These are phyloP conservation scores for Chrysanthemum seticuspe DNA, from an alignment of 129 eudicot genomes.

Conservation along the genomic window DNA sequence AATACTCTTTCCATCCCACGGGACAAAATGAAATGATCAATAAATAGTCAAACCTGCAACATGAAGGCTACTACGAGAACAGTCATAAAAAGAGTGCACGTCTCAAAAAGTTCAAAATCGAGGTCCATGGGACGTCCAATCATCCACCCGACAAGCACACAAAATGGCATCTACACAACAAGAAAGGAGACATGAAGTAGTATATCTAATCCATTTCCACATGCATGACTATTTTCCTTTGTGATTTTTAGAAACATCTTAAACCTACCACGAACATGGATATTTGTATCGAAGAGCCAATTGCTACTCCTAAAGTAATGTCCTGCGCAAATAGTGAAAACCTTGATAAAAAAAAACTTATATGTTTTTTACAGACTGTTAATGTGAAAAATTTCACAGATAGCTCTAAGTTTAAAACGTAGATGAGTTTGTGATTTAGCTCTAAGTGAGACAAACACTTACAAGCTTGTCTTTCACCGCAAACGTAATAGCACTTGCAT, in stretches of 20 bases:
- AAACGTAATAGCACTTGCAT: conserved; percentile 83
- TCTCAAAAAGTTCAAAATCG: conserved; percentile 78
- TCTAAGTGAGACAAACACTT: conserved; percentile 27
- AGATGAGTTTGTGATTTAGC: not conserved
- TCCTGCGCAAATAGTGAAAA: conserved; percentile 24
- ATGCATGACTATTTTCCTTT: not conserved
- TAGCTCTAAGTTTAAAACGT: too few species aligned
- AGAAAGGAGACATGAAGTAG: not conserved
- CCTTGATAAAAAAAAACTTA: not conserved
- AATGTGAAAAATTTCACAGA: not conserved
- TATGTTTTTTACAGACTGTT: not conserved
- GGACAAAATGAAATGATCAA: conserved; percentile 12
- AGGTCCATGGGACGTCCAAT: conserved; percentile 71
- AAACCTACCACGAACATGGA: conserved; percentile 37
- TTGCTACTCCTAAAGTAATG: conserved; percentile 28
- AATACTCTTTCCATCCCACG: not conserved
- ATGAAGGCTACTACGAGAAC: conserved; percentile 78
- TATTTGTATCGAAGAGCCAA: conserved; percentile 31
- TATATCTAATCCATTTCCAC: too few species aligned
- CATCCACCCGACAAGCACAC: conserved; percentile 77
- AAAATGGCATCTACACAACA: conserved; percentile 62
- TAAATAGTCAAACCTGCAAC: conserved; percentile 57
- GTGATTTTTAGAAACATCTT: not conserved
- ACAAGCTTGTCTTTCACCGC: conserved; percentile 85
- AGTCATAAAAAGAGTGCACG: conserved; percentile 63